Base-by-base conservation (phyloP, 495 filamentous ascomycete genomes). In the Aspergillus campestris region DNA sequence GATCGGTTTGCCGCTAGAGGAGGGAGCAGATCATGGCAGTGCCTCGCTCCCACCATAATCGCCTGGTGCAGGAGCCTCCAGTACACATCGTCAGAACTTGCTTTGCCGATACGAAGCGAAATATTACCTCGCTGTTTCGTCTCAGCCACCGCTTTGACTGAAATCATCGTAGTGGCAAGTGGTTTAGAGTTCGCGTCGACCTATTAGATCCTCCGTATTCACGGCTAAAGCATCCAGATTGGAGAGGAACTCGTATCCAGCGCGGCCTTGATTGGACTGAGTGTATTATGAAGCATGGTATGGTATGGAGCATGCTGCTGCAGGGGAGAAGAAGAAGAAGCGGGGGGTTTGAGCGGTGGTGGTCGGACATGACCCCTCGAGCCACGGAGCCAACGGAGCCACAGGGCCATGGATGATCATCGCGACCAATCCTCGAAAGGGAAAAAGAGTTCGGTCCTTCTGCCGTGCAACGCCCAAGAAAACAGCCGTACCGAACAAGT, bases 161-260 rank as follows among this genome's bases (percentile, higher is more conserved):
- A 24, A 24, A 24, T n/a, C n/a, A 33, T 46, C n/a, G 10, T 38
- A 36, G 30, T 34, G 12, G 44, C 28, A 34, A 29, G 34, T 46
- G 28, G 36, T 39, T 38, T 38, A 46, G 44, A 38, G 30, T 39
- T 14, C 18, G 35, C 18, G 24, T 39, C 6, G 6, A 24, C 46
- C 39, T 48, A 46, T 46, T 27, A 46, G 24, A 6, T 31, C 10
- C 12, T 7, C 13, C 15, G 28, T 7, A 32, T n/a, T 7, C 27
- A 31, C 8, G 44, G 7, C 35, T 27, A 12, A 31, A 14, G 8
- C 11, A 31, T n/a, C 15, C 18, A 38, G 27, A 39, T 31, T 38
- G 34, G 14, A 30, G 44, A 27, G 44, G 44, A 37, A 37, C 44
- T 46, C 44, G 44, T 46, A 46, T 46, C 44, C 35, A 38, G 13